These are phyloP conservation scores for Aspergillus sp. DNA, from an alignment of 2,329 filamentous ascomycete genomes.

Conservation along the genomic window DNA sequence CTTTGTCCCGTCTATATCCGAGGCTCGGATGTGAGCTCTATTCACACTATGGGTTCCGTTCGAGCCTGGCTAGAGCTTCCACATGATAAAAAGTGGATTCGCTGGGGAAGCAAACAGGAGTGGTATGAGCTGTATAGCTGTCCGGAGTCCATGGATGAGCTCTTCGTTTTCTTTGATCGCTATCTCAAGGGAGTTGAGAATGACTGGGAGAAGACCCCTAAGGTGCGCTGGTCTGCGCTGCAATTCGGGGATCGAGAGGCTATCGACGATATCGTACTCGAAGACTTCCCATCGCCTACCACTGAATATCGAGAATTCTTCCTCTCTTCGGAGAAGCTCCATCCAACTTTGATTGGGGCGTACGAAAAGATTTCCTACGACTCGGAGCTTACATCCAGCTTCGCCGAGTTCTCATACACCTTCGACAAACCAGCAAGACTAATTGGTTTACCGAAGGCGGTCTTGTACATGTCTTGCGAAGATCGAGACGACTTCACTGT, in stretches of 20 bases:
- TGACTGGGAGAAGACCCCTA: slow-evolving; percentile 51
- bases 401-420: slow-evolving; percentile 40
- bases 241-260: slow-evolving; percentile 36
- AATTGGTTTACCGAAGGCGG: slow-evolving; percentile 51
- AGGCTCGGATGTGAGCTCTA: slow-evolving; percentile 34
- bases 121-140: slow-evolving; percentile 50
- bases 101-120: slow-evolving; percentile 45
- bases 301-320: slow-evolving; percentile 40
- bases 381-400: neutral
- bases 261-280: slow-evolving; percentile 33
- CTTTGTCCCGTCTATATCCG: slow-evolving; percentile 40
- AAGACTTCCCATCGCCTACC: slow-evolving; percentile 39
- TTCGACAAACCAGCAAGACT: slow-evolving; percentile 45
- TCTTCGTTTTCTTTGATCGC: slow-evolving; percentile 49
- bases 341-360: neutral
- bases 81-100: slow-evolving; percentile 49
- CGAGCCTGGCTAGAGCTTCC: slow-evolving; percentile 44
- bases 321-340: slow-evolving; percentile 19
- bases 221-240: slow-evolving; percentile 47
- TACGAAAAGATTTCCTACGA: neutral
- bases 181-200: slow-evolving; percentile 50
- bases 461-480: slow-evolving; percentile 49
- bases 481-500: slow-evolving; percentile 50
- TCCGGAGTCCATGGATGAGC: slow-evolving; percentile 38
- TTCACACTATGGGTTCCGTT: slow-evolving; percentile 42